Percentiles rank a stretch among this genome's conserved stretches.
phyloP scores from a whole-genome alignment of 768 basidiomycete species.

The Agaricus subrufescens region DNA sequence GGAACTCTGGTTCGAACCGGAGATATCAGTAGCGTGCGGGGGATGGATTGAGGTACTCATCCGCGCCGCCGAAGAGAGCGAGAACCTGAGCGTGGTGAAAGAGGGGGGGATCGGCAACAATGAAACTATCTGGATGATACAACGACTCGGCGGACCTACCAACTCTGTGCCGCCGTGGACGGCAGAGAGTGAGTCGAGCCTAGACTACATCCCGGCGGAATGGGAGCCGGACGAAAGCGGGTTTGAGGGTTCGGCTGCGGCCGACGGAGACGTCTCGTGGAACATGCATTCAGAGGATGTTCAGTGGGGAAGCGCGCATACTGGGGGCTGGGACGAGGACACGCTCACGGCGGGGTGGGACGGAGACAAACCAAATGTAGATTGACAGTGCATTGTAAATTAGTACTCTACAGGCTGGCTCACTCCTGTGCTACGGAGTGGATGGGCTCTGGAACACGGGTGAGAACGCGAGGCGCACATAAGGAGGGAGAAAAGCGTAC shows the following conservation, averaged over 20 bases:
- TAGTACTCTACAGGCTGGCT: constrained; percentile 15
- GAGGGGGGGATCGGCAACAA: constrained; percentile 28
- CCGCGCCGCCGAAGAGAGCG: constrained; percentile 39
- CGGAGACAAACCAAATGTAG: constrained; percentile 27
- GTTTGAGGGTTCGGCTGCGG: constrained; percentile 28
- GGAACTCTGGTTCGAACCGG: constrained; percentile 45
- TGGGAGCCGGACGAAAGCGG: constrained; percentile 36
- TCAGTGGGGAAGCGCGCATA: constrained; percentile 14
- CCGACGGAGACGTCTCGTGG: constrained; percentile 39
- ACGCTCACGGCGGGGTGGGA: constrained; percentile 39
- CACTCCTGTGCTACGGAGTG: constrained; percentile 14
- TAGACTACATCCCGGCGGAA: constrained; percentile 37
- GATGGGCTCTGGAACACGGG: constrained; percentile 15
- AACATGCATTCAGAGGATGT: constrained; percentile 27
- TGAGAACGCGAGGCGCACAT: neutral
- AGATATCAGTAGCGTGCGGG: constrained; percentile 46
- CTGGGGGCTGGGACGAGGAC: constrained; percentile 18
- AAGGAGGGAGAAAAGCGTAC: constrained; percentile 35
- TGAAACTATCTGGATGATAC: constrained; percentile 36
- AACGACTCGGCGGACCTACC: constrained; percentile 35
- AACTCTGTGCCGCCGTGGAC: constrained; percentile 25
- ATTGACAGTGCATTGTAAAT: constrained; percentile 18
- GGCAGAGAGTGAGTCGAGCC: constrained; percentile 25
- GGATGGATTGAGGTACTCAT: constrained; percentile 58
- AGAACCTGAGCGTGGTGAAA: constrained; percentile 33